These are phyloP conservation scores for Boletus hoseneyae DNA, from an alignment of 1,284 basidiomycete species.

Conservation along the genomic window DNA sequence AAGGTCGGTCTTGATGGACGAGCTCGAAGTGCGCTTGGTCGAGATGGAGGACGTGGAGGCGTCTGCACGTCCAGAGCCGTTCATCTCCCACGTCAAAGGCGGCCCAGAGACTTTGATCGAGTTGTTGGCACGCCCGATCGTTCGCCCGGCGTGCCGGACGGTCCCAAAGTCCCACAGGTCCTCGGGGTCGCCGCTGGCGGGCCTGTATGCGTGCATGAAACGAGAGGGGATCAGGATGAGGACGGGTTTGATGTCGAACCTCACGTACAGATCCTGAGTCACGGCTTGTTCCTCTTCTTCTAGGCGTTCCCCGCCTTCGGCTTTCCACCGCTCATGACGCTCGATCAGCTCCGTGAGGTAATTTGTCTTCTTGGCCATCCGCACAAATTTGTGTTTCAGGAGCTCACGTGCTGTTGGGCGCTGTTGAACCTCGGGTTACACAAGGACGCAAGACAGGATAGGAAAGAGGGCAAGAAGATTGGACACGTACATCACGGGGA, in stretches of 20 bases:
- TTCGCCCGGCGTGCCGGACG: slow-evolving; percentile 65
- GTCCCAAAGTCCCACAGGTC: slow-evolving; percentile 97
- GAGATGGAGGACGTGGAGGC: slow-evolving; percentile 36
- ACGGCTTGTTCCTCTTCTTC: slow-evolving; percentile 68
- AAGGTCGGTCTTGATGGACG: slow-evolving; percentile 55
- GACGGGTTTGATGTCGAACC: slow-evolving; percentile 21
- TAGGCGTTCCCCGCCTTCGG: slow-evolving; percentile 78
- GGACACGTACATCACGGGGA: slow-evolving; percentile 73
- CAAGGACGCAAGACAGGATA: slow-evolving; percentile 1
- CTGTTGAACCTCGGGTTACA: slow-evolving; percentile 39
- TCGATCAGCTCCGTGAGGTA: slow-evolving; percentile 96
- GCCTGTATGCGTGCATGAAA: slow-evolving; percentile 35
- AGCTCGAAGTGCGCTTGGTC: slow-evolving; percentile 24
- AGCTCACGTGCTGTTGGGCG: slow-evolving; percentile 93
- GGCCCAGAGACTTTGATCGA: slow-evolving; percentile 60
- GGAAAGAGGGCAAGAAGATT: not conserved
- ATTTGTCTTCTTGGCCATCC: slow-evolving; percentile 89
- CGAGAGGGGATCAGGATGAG: not conserved
- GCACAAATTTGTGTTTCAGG: slow-evolving; percentile 94
- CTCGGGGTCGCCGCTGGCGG: slow-evolving; percentile 61
- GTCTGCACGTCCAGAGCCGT: slow-evolving; percentile 46
- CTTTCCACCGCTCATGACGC: slow-evolving; percentile 89
- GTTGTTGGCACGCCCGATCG: slow-evolving; percentile 60
- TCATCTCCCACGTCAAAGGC: slow-evolving; percentile 73
- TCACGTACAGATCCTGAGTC: slow-evolving; percentile 53